Percentiles rank a stretch among this genome's conserved stretches.
These are phyloP conservation scores for Babesia bovis DNA, from an alignment of 169 alveolate species.

Conservation along the genomic window DNA sequence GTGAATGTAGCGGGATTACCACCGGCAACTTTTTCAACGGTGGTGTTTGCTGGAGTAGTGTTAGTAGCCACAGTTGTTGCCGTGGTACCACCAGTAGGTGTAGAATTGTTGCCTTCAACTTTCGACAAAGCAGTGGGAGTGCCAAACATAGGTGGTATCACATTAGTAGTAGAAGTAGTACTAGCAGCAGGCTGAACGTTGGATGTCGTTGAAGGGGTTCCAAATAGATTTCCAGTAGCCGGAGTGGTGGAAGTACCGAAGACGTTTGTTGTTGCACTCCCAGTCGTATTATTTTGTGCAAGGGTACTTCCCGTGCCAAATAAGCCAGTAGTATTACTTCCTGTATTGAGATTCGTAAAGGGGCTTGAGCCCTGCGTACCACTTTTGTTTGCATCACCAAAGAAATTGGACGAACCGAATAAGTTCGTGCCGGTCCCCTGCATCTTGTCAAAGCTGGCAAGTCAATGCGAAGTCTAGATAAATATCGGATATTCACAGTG, in stretches of 20 bases:
- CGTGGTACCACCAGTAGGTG: constrained; percentile 5
- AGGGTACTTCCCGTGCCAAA: constrained; percentile 1
- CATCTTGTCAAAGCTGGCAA: constrained; percentile 5
- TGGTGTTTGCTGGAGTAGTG: constrained; percentile 1
- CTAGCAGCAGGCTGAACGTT: background rate
- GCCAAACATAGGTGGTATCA: background rate
- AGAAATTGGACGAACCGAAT: constrained; percentile 32
- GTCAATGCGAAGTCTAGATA: too few relatives aligned
- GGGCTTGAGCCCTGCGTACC: background rate
- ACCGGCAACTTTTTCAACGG: background rate
- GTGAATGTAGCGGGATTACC: background rate
- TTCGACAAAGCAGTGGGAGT: constrained; percentile 2
- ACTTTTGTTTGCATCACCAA: constrained; percentile 9
- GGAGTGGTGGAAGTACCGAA: background rate
- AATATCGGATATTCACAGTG: too few relatives aligned
- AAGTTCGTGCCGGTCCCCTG: constrained; percentile 12
- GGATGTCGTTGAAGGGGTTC: constrained; percentile 16
- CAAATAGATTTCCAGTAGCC: constrained; percentile 4
- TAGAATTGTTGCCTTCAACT: background rate
- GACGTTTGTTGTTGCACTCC: background rate
- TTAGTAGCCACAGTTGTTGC: background rate
- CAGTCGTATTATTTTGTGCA: background rate
- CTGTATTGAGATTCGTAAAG: constrained; percentile 11
- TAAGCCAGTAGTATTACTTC: constrained; percentile 5
- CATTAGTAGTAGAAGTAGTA: constrained; percentile 8